A percentile compares a stretch with the other conserved stretches of the same genome.
Evolutionary conservation across 225 moss, liverwort and hornwort species (phyloP).

Genomic region (Bryum argenteum): DNA sequence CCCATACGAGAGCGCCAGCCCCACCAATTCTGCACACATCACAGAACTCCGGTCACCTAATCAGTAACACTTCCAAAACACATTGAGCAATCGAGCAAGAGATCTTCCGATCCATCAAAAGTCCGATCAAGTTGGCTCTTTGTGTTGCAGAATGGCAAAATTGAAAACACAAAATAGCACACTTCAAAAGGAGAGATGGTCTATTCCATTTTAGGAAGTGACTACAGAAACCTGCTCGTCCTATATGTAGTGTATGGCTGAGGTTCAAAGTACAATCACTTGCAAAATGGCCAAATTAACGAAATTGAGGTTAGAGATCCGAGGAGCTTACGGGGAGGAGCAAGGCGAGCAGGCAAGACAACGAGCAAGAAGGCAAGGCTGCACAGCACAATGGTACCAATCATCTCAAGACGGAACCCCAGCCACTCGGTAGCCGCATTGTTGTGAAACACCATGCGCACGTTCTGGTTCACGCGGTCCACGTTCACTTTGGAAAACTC

Average conservation of each 20-base stretch:
- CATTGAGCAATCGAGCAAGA: too few species aligned
- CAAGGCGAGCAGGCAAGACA: conserved; percentile 42
- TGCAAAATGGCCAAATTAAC: too few species aligned
- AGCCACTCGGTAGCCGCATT: conserved; percentile 69
- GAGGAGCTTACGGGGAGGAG: conserved; percentile 49
- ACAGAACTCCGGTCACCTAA: too few species aligned
- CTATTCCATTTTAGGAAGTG: too few species aligned
- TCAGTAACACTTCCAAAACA: too few species aligned
- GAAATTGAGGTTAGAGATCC: neutral
- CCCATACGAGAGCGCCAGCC: conserved; percentile 66
- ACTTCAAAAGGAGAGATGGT: too few species aligned
- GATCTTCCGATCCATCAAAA: neutral
- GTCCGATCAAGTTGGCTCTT: too few species aligned
- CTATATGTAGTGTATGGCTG: too few species aligned
- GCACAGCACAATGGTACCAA: conserved; percentile 61
- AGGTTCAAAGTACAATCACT: too few species aligned
- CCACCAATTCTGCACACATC: conserved; percentile 56
- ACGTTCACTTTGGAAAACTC: conserved; percentile 48
- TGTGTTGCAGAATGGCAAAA: too few species aligned
- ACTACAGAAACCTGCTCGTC: too few species aligned
- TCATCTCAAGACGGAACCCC: conserved; percentile 70
- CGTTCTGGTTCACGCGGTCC: conserved; percentile 51
- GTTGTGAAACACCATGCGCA: conserved; percentile 61
- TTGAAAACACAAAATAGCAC: too few species aligned
- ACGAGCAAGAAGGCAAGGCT: conserved; percentile 64